These are phyloP conservation scores for Curvularia spicifera DNA, from an alignment of 2,329 filamentous ascomycete genomes.

Conservation along the genomic window DNA sequence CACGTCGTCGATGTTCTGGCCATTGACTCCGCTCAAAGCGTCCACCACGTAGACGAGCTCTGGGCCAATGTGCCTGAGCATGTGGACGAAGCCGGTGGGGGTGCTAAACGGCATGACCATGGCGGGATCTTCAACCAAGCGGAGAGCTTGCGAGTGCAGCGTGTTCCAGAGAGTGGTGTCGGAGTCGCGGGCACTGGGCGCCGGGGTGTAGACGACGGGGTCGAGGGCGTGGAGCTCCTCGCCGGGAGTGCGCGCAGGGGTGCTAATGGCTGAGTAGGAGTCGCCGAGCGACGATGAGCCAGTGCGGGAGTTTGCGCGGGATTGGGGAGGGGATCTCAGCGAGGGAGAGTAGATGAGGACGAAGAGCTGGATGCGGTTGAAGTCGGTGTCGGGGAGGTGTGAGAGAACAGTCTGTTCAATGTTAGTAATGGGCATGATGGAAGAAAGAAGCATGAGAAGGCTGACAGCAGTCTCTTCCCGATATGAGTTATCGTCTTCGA, in stretches of 20 bases:
- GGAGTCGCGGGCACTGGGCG: conserved; percentile 42
- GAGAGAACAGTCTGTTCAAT: conserved; percentile 70
- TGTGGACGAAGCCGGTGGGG: conserved; percentile 80
- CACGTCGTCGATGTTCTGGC: conserved; percentile 73
- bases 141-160: conserved; percentile 78
- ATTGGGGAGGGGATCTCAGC: conserved; percentile 68
- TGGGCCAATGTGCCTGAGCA: conserved; percentile 83
- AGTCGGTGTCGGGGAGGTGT: conserved; percentile 80
- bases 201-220: conserved; percentile 47
- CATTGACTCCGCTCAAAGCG: conserved; percentile 76
- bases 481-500: conserved; percentile 64
- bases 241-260: conserved; percentile 69
- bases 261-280: conserved; percentile 85
- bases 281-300: conserved; percentile 70
- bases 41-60: conserved; percentile 89
- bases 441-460: conserved; percentile 20
- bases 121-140: conserved; percentile 80
- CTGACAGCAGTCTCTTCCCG: conserved; percentile 81
- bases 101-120: conserved; percentile 91
- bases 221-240: conserved; percentile 61
- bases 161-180: conserved; percentile 71
- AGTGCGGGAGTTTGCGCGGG: conserved; percentile 25
- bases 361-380: conserved; percentile 77
- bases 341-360: conserved; percentile 87
- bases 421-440: conserved; percentile 35